Percentiles rank a stretch among this genome's conserved stretches.
phyloP scores from a whole-genome alignment of 768 basidiomycete genomes.

The Gloeopeniophorella convolvens region DNA sequence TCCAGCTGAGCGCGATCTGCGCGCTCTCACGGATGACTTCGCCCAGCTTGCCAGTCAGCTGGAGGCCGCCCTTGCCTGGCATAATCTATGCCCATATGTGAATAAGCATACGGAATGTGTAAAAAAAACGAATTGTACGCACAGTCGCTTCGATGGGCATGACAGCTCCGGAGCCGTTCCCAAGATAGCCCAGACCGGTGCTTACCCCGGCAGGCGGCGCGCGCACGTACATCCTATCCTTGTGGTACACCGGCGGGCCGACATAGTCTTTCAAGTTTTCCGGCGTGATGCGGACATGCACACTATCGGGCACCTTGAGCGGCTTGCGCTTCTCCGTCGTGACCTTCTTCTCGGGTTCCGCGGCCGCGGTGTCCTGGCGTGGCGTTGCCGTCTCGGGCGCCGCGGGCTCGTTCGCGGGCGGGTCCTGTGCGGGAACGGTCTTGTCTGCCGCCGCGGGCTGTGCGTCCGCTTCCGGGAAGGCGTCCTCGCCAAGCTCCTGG shows the following conservation, averaged over 20 bases:
- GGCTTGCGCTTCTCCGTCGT: conserved; percentile 80
- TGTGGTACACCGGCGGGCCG: conserved; percentile 92
- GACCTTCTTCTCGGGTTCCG: conserved; percentile 35
- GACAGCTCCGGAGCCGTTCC: conserved; percentile 92
- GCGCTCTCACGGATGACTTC: conserved; percentile 97
- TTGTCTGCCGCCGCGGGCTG: conserved; percentile 23
- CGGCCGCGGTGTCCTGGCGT: conserved; percentile 14
- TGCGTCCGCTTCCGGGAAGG: conserved; percentile 61
- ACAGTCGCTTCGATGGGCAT: conserved; percentile 97
- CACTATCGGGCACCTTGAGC: conserved; percentile 67
- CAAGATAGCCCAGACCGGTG: conserved; percentile 92
- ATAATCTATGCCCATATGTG: conserved; percentile 52
- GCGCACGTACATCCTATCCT: conserved; percentile 80
- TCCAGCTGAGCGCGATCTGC: conserved; percentile 91
- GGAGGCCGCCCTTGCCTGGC: conserved; percentile 91
- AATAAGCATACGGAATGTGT: background rate
- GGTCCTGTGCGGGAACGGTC: conserved; percentile 48
- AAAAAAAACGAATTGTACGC: conserved; percentile 26
- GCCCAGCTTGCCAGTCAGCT: conserved; percentile 94
- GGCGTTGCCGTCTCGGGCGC: conserved; percentile 24
- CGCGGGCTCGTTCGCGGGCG: conserved; percentile 35
- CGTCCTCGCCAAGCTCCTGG: conserved; percentile 81
- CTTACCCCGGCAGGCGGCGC: conserved; percentile 88
- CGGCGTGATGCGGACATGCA: conserved; percentile 75
- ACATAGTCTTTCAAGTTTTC: conserved; percentile 95